phyloP scores from a whole-genome alignment of 208 protist genomes.

The Ichthyophonus hoferi region DNA sequence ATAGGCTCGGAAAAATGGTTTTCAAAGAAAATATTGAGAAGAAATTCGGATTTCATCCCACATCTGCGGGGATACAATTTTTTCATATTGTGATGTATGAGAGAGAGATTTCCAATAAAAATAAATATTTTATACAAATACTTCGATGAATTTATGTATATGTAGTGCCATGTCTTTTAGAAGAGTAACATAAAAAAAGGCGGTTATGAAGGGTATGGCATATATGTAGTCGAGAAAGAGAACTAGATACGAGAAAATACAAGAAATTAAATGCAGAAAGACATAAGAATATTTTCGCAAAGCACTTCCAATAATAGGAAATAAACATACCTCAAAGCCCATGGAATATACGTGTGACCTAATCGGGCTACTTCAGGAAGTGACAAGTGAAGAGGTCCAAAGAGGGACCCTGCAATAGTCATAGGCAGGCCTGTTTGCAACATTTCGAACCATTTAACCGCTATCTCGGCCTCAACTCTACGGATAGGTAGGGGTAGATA shows the following conservation, averaged over 20 bases:
- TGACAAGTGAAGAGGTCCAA: slow-evolving; percentile 50
- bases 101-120: no score
- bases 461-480: slow-evolving; percentile 54
- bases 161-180: not conserved
- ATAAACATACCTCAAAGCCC: not conserved
- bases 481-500: no score
- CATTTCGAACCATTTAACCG: slow-evolving; percentile 59
- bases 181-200: not conserved
- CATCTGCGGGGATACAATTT: not conserved
- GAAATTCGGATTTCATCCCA: not conserved
- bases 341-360: not conserved
- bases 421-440: slow-evolving; percentile 64
- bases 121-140: not conserved
- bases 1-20: not conserved
- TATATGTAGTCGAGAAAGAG: not conserved
- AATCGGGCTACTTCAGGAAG: not conserved
- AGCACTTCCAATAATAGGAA: not conserved
- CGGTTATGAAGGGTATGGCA: not conserved
- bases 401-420: slow-evolving; percentile 35
- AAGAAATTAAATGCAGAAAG: not conserved
- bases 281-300: not conserved
- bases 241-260: not conserved
- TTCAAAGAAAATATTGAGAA: not conserved
- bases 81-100: no score
- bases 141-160: not conserved